Base-by-base conservation (phyloP, 306 rosid genomes). In the Dicorynia guianensis region DNA sequence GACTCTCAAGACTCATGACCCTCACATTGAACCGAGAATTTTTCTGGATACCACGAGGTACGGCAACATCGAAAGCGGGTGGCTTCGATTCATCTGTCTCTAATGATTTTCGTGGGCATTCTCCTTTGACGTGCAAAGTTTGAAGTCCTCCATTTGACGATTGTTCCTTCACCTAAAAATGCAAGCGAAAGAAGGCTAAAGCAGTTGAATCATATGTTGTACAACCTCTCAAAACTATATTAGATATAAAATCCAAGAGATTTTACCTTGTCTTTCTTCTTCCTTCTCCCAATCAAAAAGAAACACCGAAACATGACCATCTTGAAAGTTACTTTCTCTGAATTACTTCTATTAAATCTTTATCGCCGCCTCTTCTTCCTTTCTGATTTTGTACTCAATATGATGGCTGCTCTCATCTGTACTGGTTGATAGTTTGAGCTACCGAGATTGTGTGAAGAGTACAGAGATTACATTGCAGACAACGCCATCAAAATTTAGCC, bases 291-390 rank as follows among this genome's bases (percentile, higher is more conserved):
- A 11, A 57, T 18, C 19, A 78, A 76, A 53, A 69, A 74, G 81
- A 90, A 92, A 84, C 98, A 94, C 75, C 66, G 83, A 55, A 85
- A 52, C 25, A 53, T 68, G 25, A 78, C 73, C 95, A 92, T 90
- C 14, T 11, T 63, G 33, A 69, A 72, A 68, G 76, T 20, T 33
- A 48, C 72, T 44, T 40, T 52, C 39, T 15, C 58, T 20, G 47
- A 80, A 58, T 30, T 74, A 15, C 12, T 70, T 42, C n/a, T 76
- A 39, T 49, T 64, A 59, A 64, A 39, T 19, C 72, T 63, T 14
- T 53, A 17, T 54, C n/a, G 53, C 6, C 10, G 79, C 48, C 52
- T 33, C 25, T 19, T 54, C 46, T 61, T 62, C 20, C 5, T 60
- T 19, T 25, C 17, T 34, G 65, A 39, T 38, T 56, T 79, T 53